These are phyloP conservation scores for Zychaea mexicana DNA, from an alignment of 371 early-diverging fungal species.

Conservation along the genomic window DNA sequence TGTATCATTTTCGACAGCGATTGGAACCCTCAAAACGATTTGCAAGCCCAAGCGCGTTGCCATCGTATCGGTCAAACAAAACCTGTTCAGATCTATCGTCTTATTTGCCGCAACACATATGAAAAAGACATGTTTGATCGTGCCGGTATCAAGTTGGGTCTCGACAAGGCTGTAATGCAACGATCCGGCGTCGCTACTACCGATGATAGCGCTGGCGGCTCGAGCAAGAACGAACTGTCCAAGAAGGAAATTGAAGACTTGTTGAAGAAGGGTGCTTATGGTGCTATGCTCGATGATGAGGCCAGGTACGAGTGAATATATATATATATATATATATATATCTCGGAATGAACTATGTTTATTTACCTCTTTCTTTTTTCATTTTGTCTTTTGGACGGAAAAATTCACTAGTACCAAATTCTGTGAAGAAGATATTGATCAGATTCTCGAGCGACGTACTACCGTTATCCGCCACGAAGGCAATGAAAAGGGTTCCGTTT, in stretches of 20 bases:
- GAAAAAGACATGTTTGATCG: constrained; percentile 97
- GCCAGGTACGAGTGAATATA: no score
- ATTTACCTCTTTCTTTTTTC: no score
- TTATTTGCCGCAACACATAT: constrained; percentile 91
- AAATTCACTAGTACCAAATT: constrained; percentile 82
- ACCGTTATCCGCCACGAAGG: constrained; percentile 85
- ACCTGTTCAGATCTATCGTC: constrained; percentile 86
- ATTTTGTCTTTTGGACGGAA: no score
- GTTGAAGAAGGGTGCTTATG: constrained; percentile 91
- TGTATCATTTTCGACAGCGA: constrained; percentile 96
- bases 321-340: no score
- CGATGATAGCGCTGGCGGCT: constrained; percentile 26
- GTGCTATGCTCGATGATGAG: constrained; percentile 88
- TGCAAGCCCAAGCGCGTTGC: constrained; percentile 94
- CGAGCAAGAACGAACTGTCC: constrained; percentile 51
- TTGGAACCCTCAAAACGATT: constrained; percentile 97
- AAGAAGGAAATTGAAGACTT: constrained; percentile 90
- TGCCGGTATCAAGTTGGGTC: constrained; percentile 91
- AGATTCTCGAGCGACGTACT: constrained; percentile 90
- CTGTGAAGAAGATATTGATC: constrained; percentile 97
- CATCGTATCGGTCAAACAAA: constrained; percentile 97
- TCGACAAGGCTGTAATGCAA: constrained; percentile 90
- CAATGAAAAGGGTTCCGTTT: constrained; percentile 79
- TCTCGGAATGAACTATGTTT: no score
- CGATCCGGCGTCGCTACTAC: constrained; percentile 43